Conservation (phyloP, 805 yeast genomes). For the Saturnispora ahearnii region DNA sequence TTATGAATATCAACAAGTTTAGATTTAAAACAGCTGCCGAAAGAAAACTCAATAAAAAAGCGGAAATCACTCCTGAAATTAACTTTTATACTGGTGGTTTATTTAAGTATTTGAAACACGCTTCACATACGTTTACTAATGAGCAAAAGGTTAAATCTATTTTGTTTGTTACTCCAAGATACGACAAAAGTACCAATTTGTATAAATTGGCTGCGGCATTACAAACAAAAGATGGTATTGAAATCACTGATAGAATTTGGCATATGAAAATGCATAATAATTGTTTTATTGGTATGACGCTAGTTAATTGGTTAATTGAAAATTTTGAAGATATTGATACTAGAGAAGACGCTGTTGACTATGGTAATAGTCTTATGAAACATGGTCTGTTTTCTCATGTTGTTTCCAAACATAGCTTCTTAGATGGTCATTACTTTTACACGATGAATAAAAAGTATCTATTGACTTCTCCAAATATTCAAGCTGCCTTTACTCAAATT, state of each 20-base stretch:
- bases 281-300: slow-evolving; percentile 78
- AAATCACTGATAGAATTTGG: slow-evolving; percentile 78
- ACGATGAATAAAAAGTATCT: slow-evolving; percentile 49
- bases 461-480: slow-evolving; percentile 3
- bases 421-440: slow-evolving; percentile 92
- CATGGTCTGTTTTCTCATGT: slow-evolving; percentile 72
- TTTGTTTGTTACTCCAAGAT: slow-evolving; percentile 23
- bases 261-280: slow-evolving; percentile 71
- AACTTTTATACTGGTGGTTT: slow-evolving; percentile 82
- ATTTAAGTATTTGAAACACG: slow-evolving; percentile 46
- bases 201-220: slow-evolving; percentile 52
- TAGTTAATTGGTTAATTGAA: slow-evolving; percentile 78
- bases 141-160: slow-evolving; percentile 11
- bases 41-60: slow-evolving; percentile 27
- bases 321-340: slow-evolving; percentile 71
- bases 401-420: slow-evolving; percentile 68
- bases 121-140: slow-evolving; percentile 12
- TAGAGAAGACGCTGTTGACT: slow-evolving; percentile 74
- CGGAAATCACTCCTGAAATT: slow-evolving; percentile 61
- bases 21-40: slow-evolving; percentile 39
- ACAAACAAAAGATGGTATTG: slow-evolving; percentile 57
- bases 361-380: slow-evolving; percentile 71
- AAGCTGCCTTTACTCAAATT: slow-evolving; percentile 1
- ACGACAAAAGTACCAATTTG: slow-evolving; percentile 43
- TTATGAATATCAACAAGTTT: slow-evolving; percentile 52